These are phyloP conservation scores for Penicillium corylophilum DNA, from an alignment of 2,329 filamentous ascomycete genomes.

Conservation along the genomic window DNA sequence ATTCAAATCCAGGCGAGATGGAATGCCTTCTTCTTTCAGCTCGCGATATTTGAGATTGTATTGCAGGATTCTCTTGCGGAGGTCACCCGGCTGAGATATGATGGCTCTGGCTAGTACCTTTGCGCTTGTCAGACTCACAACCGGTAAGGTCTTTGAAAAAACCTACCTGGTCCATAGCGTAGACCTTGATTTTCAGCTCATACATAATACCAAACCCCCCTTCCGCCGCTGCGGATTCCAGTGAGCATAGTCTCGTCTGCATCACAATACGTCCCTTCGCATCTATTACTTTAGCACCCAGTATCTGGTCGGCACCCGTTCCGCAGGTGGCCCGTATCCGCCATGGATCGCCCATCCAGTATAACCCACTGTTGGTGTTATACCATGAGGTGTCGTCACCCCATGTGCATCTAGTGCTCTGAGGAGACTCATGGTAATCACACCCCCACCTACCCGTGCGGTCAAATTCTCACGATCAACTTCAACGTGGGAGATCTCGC, in stretches of 20 bases:
- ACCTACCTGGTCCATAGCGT: slow-evolving; percentile 32
- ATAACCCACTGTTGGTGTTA: slow-evolving; percentile 34
- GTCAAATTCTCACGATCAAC: slow-evolving; percentile 28
- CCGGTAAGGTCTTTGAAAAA: background rate
- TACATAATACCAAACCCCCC: slow-evolving; percentile 43
- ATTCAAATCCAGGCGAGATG: slow-evolving; percentile 20
- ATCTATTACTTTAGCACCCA: slow-evolving; percentile 42
- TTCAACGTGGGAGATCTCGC: slow-evolving; percentile 34
- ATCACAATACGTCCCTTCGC: slow-evolving; percentile 37
- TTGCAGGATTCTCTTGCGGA: slow-evolving; percentile 23
- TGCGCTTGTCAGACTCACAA: background rate
- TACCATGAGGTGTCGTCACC: slow-evolving; percentile 26
- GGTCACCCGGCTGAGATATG: slow-evolving; percentile 33
- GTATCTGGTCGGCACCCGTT: slow-evolving; percentile 41
- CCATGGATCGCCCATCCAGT: slow-evolving; percentile 41
- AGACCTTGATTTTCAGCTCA: slow-evolving; percentile 43
- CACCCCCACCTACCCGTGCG: slow-evolving; percentile 39
- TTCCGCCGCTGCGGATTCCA: slow-evolving; percentile 42
- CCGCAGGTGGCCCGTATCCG: slow-evolving; percentile 40
- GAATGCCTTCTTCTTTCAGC: slow-evolving; percentile 20
- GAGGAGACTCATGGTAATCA: slow-evolving; percentile 31
- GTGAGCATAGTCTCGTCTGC: slow-evolving; percentile 40
- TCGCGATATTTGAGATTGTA: slow-evolving; percentile 27
- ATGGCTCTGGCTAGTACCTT: slow-evolving; percentile 32
- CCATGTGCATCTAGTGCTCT: slow-evolving; percentile 28